Evolutionary conservation across 2,329 filamentous ascomycete species (phyloP).

Genomic region (Xylaria sp.): DNA sequence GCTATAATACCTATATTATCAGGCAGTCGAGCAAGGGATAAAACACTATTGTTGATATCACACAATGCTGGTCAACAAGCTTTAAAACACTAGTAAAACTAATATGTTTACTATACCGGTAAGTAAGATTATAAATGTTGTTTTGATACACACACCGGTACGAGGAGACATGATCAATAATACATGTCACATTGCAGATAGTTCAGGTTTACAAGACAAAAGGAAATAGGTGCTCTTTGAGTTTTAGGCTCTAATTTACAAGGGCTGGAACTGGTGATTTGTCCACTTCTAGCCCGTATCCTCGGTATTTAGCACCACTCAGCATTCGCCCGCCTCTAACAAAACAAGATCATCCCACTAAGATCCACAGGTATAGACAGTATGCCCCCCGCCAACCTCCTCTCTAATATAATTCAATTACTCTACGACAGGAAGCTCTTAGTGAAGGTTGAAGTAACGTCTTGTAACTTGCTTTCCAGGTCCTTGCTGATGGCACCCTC

Average conservation of each 20-base stretch:
- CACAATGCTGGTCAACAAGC: too few relatives aligned
- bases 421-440: slow-evolving; percentile 83
- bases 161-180: too few relatives aligned
- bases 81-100: too few relatives aligned
- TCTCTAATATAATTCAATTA: slow-evolving; percentile 48
- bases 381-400: slow-evolving; percentile 49
- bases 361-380: slow-evolving; percentile 60
- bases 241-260: slow-evolving; percentile 73
- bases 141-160: too few relatives aligned
- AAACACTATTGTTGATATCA: too few relatives aligned
- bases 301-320: slow-evolving; percentile 61
- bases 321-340: slow-evolving; percentile 59
- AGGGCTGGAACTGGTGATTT: slow-evolving; percentile 61
- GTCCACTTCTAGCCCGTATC: slow-evolving; percentile 57
- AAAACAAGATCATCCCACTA: slow-evolving; percentile 56
- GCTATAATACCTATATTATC: too few relatives aligned
- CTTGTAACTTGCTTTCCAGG: slow-evolving; percentile 82
- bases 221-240: slow-evolving; percentile 69
- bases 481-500: slow-evolving; percentile 98
- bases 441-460: slow-evolving; percentile 82
- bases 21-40: too few relatives aligned
- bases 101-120: too few relatives aligned
- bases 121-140: too few relatives aligned
- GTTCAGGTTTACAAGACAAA: slow-evolving; percentile 57
- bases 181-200: slow-evolving; percentile 25